These are phyloP conservation scores for Onygenales sp. DNA, from an alignment of 2,329 filamentous ascomycete species.

Conservation along the genomic window DNA sequence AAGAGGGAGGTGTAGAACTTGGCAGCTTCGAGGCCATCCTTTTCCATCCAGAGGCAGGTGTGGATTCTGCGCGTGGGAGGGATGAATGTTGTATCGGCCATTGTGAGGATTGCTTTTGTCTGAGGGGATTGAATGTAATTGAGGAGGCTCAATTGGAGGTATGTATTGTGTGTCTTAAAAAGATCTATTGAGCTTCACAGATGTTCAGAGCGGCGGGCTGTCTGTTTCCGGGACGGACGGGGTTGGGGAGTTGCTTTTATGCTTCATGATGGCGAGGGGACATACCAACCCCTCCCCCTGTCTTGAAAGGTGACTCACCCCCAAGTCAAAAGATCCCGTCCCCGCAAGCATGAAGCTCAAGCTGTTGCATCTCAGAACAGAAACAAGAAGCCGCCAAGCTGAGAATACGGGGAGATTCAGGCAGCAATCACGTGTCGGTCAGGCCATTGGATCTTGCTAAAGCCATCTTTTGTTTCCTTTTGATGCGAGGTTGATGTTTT, in stretches of 20 bases:
- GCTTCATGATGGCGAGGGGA: background rate
- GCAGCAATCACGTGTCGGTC: conserved; percentile 1
- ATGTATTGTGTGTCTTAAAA: background rate
- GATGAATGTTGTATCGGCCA: background rate
- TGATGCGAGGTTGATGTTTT: too few species aligned
- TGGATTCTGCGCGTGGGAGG: conserved; percentile 10
- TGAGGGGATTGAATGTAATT: background rate
- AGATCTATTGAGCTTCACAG: too few species aligned
- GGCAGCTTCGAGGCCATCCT: conserved; percentile 16
- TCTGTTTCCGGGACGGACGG: background rate
- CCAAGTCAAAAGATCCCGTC: background rate
- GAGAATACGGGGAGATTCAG: background rate
- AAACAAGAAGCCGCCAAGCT: background rate
- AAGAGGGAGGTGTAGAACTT: conserved; percentile 16
- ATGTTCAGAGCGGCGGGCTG: too few species aligned
- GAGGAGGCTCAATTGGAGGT: background rate
- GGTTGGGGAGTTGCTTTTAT: background rate
- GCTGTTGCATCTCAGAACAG: background rate
- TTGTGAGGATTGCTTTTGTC: background rate
- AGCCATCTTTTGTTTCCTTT: too few species aligned
- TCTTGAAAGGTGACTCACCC: background rate
- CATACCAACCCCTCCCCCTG: too few species aligned
- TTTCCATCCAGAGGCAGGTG: conserved; percentile 17
- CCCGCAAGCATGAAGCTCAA: background rate
- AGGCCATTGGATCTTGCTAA: background rate